Base-by-base conservation (phyloP, 2,329 filamentous ascomycete species). In the Simplicillium aogashimaense region DNA sequence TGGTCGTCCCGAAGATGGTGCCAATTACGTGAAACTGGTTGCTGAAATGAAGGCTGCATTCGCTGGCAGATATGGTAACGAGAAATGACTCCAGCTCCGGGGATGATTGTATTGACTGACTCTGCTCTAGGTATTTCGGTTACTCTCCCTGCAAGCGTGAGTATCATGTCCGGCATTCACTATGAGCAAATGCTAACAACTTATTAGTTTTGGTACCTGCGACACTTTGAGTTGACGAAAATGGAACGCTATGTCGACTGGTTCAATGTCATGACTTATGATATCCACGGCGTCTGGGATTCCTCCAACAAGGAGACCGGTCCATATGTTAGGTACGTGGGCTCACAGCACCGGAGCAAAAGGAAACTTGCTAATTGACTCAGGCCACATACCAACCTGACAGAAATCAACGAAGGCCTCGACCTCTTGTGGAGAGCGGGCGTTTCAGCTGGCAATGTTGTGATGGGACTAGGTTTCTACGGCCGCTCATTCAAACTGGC, bases 341-440 rank as follows among this genome's bases (percentile, higher is more conserved):
- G 50, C n/a, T n/a, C n/a, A n/a, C n/a, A n/a, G n/a, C n/a, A n/a
- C n/a, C n/a, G n/a, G n/a, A n/a, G n/a, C n/a, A n/a, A n/a, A n/a
- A n/a, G n/a, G n/a, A n/a, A n/a, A n/a, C n/a, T n/a, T n/a, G n/a
- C n/a, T n/a, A n/a, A n/a, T n/a, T n/a, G n/a, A n/a, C n/a, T n/a
- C n/a, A n/a, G n/a, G 20, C 20, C 56, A 0, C 67, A 70, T 43
- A 67, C 67, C 1, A 67, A 71, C 42, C 39, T 70, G 1, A 66
- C 64, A 2, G 67, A 72, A 44, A 70, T 72, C 25, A 46, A 68
- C 2, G n/a, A 45, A 1, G 56, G 52, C 0, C 43, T 72, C 0
- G 60, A 72, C 3, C 61, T 74, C 0, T 48, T 76, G 3, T 74
- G 70, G 68, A 55, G 66, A 7, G 65, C 61, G 39, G 50, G 63